phyloP scores from a whole-genome alignment of 2,329 filamentous ascomycete genomes.

The Aspergillus sp. region DNA sequence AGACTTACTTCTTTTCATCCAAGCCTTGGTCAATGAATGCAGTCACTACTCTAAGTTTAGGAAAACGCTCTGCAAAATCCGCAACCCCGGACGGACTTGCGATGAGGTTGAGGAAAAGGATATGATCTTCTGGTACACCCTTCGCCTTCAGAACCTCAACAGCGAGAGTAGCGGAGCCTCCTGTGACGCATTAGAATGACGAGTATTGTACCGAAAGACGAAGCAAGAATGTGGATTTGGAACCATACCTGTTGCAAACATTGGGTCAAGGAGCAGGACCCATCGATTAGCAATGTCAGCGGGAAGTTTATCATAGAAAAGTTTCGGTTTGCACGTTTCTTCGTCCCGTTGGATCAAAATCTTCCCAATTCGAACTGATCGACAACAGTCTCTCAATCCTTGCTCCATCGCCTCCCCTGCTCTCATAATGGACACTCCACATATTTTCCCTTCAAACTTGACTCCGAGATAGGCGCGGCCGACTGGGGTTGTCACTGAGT shows the following conservation, averaged over 20 bases:
- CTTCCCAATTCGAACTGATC: conserved; percentile 96
- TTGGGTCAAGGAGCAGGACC: conserved; percentile 93
- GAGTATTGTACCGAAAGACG: too few species aligned
- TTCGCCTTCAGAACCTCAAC: conserved; percentile 85
- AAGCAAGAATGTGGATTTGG: too few species aligned
- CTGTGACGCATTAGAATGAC: conserved; percentile 39
- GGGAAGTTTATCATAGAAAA: conserved; percentile 97
- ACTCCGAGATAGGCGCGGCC: conserved; percentile 83
- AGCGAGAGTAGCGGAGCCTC: conserved; percentile 93
- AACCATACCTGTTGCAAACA: conserved; percentile 83
- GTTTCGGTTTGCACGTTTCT: conserved; percentile 81
- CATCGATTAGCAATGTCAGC: conserved; percentile 88
- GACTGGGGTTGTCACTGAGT: conserved; percentile 84
- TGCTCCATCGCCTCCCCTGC: conserved; percentile 99
- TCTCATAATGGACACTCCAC: conserved; percentile 96
- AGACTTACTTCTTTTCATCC: conserved; percentile 86
- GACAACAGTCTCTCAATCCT: conserved; percentile 89
- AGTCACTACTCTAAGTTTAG: conserved; percentile 83
- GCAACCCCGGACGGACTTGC: conserved; percentile 90
- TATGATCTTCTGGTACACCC: conserved; percentile 89
- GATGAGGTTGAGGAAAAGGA: conserved; percentile 93
- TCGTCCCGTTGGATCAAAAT: conserved; percentile 97
- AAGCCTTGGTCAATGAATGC: conserved; percentile 95
- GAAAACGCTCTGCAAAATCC: conserved; percentile 83
- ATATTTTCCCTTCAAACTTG: conserved; percentile 96